Evolutionary conservation across 2,329 filamentous ascomycete species (phyloP).

Genomic region (Alternaria brassicae): DNA sequence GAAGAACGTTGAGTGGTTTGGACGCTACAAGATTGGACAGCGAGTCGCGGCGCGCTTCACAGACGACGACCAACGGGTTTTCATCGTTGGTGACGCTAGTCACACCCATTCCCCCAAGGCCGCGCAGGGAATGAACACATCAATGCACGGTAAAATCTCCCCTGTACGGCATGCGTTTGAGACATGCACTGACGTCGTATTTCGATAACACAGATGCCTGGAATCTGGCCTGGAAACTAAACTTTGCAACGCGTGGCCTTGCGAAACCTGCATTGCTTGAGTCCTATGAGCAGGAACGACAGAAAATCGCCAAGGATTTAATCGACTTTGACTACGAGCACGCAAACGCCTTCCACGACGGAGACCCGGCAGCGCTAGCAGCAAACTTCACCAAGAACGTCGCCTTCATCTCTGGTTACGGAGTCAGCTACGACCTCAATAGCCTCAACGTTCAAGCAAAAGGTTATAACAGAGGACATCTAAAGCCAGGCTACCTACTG

Average conservation of each 20-base stretch:
- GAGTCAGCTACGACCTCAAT: constrained; percentile 71
- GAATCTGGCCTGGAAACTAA: constrained; percentile 56
- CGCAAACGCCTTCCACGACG: constrained; percentile 62
- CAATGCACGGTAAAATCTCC: constrained; percentile 45
- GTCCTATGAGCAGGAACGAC: constrained; percentile 53
- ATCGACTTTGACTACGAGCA: constrained; percentile 58
- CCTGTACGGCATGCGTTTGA: neutral
- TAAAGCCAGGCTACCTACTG: constrained; percentile 57
- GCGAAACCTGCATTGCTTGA: constrained; percentile 49
- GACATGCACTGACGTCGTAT: neutral
- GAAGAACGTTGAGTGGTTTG: constrained; percentile 60
- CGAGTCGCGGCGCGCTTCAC: constrained; percentile 56
- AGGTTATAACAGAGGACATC: constrained; percentile 55
- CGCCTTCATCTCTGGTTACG: constrained; percentile 75
- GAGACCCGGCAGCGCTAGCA: constrained; percentile 68
- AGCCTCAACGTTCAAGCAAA: constrained; percentile 67
- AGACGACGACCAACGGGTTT: constrained; percentile 52
- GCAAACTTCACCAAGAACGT: constrained; percentile 75
- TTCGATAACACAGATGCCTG: constrained; percentile 37
- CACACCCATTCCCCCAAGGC: constrained; percentile 54
- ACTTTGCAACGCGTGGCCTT: constrained; percentile 49
- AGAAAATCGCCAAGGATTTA: constrained; percentile 54
- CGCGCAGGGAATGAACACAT: constrained; percentile 56
- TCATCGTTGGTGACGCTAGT: constrained; percentile 59
- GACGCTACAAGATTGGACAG: constrained; percentile 60